Conservation (phyloP, 768 basidiomycete species). For the Lactarius deliciosus region DNA sequence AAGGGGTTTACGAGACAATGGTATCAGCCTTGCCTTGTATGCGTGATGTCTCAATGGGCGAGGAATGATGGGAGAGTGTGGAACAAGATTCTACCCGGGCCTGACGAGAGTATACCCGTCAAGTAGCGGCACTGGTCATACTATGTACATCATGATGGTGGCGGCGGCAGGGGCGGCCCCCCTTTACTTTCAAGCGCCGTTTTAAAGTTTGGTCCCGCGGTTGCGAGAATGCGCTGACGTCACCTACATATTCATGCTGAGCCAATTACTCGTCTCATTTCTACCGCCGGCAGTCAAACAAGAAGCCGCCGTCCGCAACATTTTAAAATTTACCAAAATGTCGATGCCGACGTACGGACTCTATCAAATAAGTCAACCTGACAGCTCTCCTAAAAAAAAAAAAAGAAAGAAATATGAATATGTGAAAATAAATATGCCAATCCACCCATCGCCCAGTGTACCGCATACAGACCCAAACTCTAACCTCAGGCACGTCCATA, state of each 20-base stretch:
- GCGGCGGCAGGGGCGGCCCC: background rate
- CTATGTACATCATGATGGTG: background rate
- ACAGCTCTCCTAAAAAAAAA: background rate
- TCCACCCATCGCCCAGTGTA: background rate
- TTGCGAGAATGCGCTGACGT: constrained; percentile 23
- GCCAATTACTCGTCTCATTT: constrained; percentile 9
- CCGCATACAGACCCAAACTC: background rate
- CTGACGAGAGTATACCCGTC: background rate
- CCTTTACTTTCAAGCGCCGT: constrained; percentile 24
- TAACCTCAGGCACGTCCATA: constrained; percentile 1
- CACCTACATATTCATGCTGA: background rate
- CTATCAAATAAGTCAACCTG: background rate
- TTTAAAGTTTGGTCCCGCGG: constrained; percentile 17
- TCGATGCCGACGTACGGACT: background rate
- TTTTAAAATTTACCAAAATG: constrained; percentile 12
- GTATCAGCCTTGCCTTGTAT: background rate
- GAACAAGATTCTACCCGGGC: background rate
- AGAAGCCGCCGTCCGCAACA: background rate
- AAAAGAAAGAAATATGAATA: background rate
- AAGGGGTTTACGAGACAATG: background rate
- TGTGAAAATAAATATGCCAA: constrained; percentile 4
- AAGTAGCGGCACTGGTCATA: background rate
- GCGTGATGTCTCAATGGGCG: background rate
- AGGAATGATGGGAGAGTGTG: background rate
- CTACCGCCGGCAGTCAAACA: constrained; percentile 18